Evolutionary conservation across 768 basidiomycete species (phyloP).

Genomic region (Termitomyces sp.): DNA sequence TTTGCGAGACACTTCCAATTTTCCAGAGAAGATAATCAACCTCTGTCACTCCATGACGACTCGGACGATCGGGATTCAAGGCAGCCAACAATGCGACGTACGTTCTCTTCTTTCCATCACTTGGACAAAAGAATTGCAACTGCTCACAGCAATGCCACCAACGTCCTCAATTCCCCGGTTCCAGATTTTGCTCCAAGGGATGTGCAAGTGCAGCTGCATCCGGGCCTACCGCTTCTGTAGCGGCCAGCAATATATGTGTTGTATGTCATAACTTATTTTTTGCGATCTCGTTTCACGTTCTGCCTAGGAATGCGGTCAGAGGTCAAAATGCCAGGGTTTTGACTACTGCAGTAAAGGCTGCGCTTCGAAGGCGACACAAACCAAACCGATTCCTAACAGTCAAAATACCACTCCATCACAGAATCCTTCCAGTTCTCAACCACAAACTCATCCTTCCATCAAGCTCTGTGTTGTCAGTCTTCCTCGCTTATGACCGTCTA

Average conservation of each 20-base stretch:
- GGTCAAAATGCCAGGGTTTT: constrained; percentile 50
- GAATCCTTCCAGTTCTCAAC: background rate
- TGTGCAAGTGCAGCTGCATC: background rate
- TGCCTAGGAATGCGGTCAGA: background rate
- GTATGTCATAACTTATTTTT: background rate
- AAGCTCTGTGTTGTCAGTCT: background rate
- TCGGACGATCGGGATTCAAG: background rate
- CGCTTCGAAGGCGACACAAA: background rate
- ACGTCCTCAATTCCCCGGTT: constrained; percentile 19
- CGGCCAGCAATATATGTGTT: background rate
- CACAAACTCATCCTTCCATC: background rate
- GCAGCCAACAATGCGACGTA: background rate
- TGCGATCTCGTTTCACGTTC: background rate
- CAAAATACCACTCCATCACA: background rate
- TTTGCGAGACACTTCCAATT: background rate
- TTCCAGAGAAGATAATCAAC: background rate
- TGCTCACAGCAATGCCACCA: constrained; percentile 43
- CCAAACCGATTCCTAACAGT: background rate
- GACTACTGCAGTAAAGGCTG: constrained; percentile 37
- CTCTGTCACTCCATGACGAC: background rate
- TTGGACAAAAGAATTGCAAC: no score
- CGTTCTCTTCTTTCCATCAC: background rate
- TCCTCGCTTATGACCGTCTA: background rate
- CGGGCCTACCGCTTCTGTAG: background rate
- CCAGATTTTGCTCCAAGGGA: background rate